A percentile compares a stretch with the other conserved stretches of the same genome.
phyloP scores from a whole-genome alignment of 208 protist species.

The Trypanosoma avium region DNA sequence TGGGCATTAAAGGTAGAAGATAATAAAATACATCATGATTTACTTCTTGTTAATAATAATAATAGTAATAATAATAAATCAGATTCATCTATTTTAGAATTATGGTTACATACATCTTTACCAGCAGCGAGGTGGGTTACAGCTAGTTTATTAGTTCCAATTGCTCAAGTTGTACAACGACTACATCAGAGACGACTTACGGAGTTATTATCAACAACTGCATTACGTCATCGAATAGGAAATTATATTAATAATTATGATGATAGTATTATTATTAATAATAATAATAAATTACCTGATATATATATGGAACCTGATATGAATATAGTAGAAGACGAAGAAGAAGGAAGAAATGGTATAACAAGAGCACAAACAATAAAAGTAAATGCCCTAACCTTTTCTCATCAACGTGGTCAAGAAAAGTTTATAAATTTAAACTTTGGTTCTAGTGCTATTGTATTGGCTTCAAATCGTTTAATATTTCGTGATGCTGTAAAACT shows the following conservation, averaged over 20 bases:
- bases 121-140: slow-evolving; percentile 80
- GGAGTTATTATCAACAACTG: slow-evolving; percentile 26
- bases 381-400: not conserved
- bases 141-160: slow-evolving; percentile 70
- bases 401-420: not conserved
- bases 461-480: not conserved
- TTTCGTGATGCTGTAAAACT: slow-evolving; percentile 52
- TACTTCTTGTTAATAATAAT: slow-evolving; percentile 4
- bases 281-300: not conserved
- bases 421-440: not conserved
- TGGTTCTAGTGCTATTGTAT: not conserved
- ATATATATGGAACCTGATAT: not conserved
- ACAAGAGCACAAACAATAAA: too few relatives aligned
- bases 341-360: too few relatives aligned
- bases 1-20: slow-evolving; percentile 16
- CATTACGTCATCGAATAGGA: not conserved
- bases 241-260: not conserved
- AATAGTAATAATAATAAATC: not conserved
- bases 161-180: slow-evolving; percentile 64
- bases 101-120: slow-evolving; percentile 69
- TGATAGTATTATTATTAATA: not conserved
- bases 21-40: slow-evolving; percentile 17
- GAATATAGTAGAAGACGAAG: not conserved
- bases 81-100: not conserved
- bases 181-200: slow-evolving; percentile 58